These are phyloP conservation scores for Torulaspora franciscae DNA, from an alignment of 805 yeast species.

Conservation along the genomic window DNA sequence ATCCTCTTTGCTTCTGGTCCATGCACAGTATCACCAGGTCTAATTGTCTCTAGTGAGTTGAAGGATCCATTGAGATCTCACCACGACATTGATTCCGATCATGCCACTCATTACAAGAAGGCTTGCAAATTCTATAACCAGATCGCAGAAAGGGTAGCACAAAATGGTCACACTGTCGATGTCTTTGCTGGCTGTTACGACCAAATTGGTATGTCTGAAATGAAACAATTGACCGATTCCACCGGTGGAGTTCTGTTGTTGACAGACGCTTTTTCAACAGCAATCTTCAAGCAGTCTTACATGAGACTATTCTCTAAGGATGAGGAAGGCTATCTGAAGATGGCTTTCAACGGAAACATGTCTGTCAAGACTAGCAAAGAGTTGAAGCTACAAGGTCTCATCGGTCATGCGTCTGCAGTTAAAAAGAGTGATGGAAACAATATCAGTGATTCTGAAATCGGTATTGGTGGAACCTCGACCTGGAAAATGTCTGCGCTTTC, in stretches of 20 bases:
- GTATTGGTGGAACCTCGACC: constrained; percentile 86
- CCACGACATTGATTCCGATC: constrained; percentile 88
- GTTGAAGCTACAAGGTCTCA: constrained; percentile 83
- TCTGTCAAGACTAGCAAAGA: constrained; percentile 85
- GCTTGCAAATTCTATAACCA: constrained; percentile 77
- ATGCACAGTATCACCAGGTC: constrained; percentile 90
- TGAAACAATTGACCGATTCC: constrained; percentile 76
- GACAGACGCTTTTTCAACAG: constrained; percentile 90
- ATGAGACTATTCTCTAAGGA: constrained; percentile 84
- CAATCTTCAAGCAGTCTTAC: constrained; percentile 89
- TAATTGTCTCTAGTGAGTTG: constrained; percentile 84
- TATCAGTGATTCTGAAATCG: constrained; percentile 89
- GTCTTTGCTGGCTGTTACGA: constrained; percentile 94
- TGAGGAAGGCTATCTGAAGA: constrained; percentile 75
- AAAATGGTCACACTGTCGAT: constrained; percentile 76
- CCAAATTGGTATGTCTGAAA: constrained; percentile 91
- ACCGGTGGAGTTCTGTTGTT: constrained; percentile 89
- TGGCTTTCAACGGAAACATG: constrained; percentile 86
- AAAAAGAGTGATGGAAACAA: constrained; percentile 58
- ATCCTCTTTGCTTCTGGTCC: constrained; percentile 93
- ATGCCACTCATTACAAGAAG: constrained; percentile 80
- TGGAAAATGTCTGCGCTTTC: constrained; percentile 83
- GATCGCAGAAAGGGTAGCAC: constrained; percentile 65
- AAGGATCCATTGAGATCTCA: constrained; percentile 97
- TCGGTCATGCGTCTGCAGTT: constrained; percentile 85